These are phyloP conservation scores for Amanita thiersii DNA, from an alignment of 768 basidiomycete species.

Conservation along the genomic window DNA sequence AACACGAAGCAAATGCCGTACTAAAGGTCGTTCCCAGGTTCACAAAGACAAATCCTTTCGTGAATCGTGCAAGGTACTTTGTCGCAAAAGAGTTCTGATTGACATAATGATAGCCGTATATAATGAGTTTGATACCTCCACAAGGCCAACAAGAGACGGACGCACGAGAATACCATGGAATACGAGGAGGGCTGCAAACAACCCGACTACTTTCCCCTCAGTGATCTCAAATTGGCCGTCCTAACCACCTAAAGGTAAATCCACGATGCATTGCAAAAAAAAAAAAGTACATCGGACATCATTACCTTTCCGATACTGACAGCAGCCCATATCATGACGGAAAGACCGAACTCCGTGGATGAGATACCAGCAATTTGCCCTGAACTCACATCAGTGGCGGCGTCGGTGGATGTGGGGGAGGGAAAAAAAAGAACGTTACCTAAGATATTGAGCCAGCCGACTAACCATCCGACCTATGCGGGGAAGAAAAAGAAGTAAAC, in stretches of 20 bases:
- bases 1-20: constrained; percentile 20
- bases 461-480: constrained; percentile 75
- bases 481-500: no score
- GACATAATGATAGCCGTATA: no score
- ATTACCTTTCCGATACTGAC: constrained; percentile 52
- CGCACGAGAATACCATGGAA: constrained; percentile 66
- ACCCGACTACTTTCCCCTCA: constrained; percentile 66
- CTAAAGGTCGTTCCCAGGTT: constrained; percentile 75
- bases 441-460: constrained; percentile 79
- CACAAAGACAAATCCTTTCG: constrained; percentile 75
- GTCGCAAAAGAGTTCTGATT: constrained; percentile 65
- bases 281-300: constrained; percentile 9
- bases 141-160: constrained; percentile 5
- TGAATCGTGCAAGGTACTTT: constrained; percentile 63
- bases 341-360: constrained; percentile 78
- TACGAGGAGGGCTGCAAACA: constrained; percentile 69
- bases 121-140: not conserved
- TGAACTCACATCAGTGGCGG: constrained; percentile 14
- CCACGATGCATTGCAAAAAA: constrained; percentile 1
- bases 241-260: constrained; percentile 17
- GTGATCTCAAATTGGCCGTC: constrained; percentile 56
- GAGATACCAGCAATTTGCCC: constrained; percentile 82
- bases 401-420: not conserved
- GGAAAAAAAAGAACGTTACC: constrained; percentile 32
- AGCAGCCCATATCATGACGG: constrained; percentile 76